Base-by-base conservation (phyloP, 371 early-diverging fungal genomes). In the Vairimorpha necatrix region DNA sequence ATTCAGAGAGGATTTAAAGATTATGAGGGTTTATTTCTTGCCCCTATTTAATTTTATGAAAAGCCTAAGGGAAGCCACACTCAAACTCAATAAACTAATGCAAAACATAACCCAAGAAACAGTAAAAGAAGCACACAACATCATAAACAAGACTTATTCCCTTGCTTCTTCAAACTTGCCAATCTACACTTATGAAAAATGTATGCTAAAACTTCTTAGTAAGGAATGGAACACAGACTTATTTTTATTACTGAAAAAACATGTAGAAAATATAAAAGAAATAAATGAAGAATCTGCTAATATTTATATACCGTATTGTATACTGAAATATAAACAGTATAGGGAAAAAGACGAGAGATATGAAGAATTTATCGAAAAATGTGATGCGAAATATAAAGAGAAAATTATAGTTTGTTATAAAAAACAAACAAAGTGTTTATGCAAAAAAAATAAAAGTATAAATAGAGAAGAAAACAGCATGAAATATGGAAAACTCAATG, bases 261-360 rank as follows among this genome's bases (percentile, higher is more conserved):
- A 28, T 9, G 30, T 56, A 7, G 2, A 22, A 28, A 22, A 56
- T 1, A 56, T 28, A 7, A 28, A 3, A 9, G 2, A 1, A 7
- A 18, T 28, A 7, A 26, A 56, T 28, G 34, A 0, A 26, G 47
- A 36, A 47, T 53, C 20, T 20, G 36, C 36, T 33, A 50, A 38
- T 34, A 33, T 48, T 20, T 53, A 33, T 33, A 22, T 22, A 20
- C 47, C 38, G 1, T 72, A 33, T 48, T 48, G 48, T 36, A 72
- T 24, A 34, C 36, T 63, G 2, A 63, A 63, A 65, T 54, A 26
- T 50, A 65, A 65, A 50, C 30, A 6, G n/a, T 53, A 20, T 60
- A 54, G 14, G 33, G 62, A 30, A 53, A 22, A 34, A 42, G 54
- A 48, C 53, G 36, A 50, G 53, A 20, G 28, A 60, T 50, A 34